Conservation (phyloP, 768 basidiomycete species). For the Xerocomellus intermedius region DNA sequence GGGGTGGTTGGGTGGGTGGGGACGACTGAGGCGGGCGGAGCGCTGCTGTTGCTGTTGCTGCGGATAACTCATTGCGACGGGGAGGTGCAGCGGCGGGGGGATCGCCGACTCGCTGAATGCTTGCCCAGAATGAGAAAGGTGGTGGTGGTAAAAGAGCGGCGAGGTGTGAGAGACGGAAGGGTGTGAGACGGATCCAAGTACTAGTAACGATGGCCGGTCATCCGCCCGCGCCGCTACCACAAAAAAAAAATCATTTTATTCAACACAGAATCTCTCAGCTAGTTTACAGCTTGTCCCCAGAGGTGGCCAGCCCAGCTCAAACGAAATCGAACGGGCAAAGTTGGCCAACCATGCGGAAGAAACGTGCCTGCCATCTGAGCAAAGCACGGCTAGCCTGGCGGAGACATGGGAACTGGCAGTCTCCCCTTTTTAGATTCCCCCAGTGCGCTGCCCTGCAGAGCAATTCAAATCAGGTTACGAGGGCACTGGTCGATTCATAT, state of each 20-base stretch:
- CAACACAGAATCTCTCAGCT: background rate
- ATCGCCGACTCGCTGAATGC: constrained; percentile 3
- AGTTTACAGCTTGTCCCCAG: background rate
- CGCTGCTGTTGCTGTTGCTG: constrained; percentile 41
- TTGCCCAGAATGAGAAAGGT: background rate
- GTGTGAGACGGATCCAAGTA: constrained; percentile 11
- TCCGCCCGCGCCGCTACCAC: constrained; percentile 7
- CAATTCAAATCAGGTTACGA: constrained; percentile 1
- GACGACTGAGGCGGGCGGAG: constrained; percentile 27
- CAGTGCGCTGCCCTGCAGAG: background rate
- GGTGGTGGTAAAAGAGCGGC: constrained; percentile 21
- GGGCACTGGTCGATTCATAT: background rate
- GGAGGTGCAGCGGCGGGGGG: background rate
- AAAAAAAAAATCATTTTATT: background rate
- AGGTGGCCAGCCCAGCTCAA: background rate
- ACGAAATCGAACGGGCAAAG: background rate
- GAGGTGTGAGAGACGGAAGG: constrained; percentile 3
- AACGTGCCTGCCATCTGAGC: constrained; percentile 3
- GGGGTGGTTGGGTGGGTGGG: constrained; percentile 41
- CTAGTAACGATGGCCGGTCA: constrained; percentile 10
- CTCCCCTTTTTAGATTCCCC: background rate
- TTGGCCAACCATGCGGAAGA: constrained; percentile 7
- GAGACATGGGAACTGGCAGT: background rate
- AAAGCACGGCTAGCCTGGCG: background rate
- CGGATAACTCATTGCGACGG: constrained; percentile 38